Evolutionary conservation across 805 yeast genomes (phyloP), one percentile per base, ranked within the genome.

Genomic region (Scheffersomyces coipomensis): DNA sequence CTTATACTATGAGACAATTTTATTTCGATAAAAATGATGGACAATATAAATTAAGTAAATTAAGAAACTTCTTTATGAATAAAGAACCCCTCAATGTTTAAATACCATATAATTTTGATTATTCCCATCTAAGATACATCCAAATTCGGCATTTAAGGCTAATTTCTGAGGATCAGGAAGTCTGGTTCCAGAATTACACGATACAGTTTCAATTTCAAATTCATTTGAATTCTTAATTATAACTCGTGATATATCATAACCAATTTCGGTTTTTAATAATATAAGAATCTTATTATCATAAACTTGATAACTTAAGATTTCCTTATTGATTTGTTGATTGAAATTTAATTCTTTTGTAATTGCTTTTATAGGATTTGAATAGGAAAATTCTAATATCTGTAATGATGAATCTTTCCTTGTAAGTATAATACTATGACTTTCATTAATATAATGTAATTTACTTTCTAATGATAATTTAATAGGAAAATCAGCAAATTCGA

Each of bases 51-150:
- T 29, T 55, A 49, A 56, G 60, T 37, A 51, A 60, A 37, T 48
- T 60, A 51, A 43, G 46, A 11, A 53, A 60, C 35, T 56, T 52
- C 35, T 61, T 21, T 13, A 9, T n/a, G 12, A 16, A 32, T 17
- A 25, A 35, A 15, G 13, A 15, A 17, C 29, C 26, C 11, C 7
- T 26, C 29, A 40, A 40, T 34, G 34, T 26, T 40, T 39, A 26
- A 73, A 53, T 12, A 72, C 61, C 19, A 58, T 45, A 46, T 72
- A 74, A 37, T 66, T 60, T 43, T 64, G 69, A 35, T 55, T 66
- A 19, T 66, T 51, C 7, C 53, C 45, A 44, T 73, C 78, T 25
- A 75, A 43, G 12, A 76, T 42, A 42, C 74, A 68, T 5, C 69
- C 75, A 30, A 59, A 38, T 16, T 29, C 34, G 18, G 29, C 34